Percentiles rank a stretch among this genome's conserved stretches.
Conservation (phyloP, 805 yeast species). For the Candida khao-thaluensis region DNA sequence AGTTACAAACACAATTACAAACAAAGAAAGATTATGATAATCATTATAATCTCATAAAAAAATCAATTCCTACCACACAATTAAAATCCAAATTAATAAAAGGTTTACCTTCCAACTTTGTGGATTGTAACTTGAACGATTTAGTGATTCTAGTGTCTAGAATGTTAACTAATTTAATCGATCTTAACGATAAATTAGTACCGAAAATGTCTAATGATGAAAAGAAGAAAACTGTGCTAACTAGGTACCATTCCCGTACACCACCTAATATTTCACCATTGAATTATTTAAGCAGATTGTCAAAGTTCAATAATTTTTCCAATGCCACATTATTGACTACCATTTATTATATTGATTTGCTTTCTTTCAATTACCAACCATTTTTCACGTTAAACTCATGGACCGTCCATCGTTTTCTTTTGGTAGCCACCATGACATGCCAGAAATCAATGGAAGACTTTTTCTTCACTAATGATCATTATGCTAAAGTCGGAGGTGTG, state of each 20-base stretch:
- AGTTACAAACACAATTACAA: neutral
- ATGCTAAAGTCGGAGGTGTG: conserved; percentile 95
- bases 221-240: conserved; percentile 41
- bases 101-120: conserved; percentile 6
- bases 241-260: conserved; percentile 90
- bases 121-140: conserved; percentile 45
- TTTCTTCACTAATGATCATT: conserved; percentile 89
- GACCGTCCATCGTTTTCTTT: conserved; percentile 87
- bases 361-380: conserved; percentile 71
- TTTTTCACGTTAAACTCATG: conserved; percentile 82
- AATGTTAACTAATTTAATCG: conserved; percentile 74
- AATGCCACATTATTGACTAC: conserved; percentile 78
- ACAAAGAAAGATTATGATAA: conserved; percentile 4
- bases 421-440: conserved; percentile 88
- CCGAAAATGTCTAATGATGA: conserved; percentile 21
- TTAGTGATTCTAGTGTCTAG: conserved; percentile 70
- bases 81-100: conserved; percentile 4
- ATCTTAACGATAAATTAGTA: conserved; percentile 64
- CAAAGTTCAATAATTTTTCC: conserved; percentile 82
- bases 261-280: conserved; percentile 85
- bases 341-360: conserved; percentile 85
- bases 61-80: conserved; percentile 1
- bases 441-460: conserved; percentile 91
- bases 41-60: conserved; percentile 9
- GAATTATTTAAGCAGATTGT: conserved; percentile 71